Evolutionary conservation across 768 basidiomycete species (phyloP), one percentile per base, ranked within the genome.

Genomic region (Tylopilus sp.): DNA sequence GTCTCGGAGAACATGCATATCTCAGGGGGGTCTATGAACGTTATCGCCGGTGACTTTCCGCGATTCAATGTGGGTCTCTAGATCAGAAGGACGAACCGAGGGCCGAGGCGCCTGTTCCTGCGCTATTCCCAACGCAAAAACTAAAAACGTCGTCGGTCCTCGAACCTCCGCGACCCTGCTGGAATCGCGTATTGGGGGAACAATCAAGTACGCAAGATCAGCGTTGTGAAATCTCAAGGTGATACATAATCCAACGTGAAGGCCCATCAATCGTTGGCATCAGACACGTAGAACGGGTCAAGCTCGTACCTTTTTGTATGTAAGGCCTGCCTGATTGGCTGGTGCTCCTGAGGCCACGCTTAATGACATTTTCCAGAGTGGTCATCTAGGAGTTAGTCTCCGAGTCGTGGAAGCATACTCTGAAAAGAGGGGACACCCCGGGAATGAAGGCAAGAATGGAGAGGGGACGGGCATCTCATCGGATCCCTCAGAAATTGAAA

Each of bases 261-360:
- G 22, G 14, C 47, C 9, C 61, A 52, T 60, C 52, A 45, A 56
- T 53, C 62, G 62, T 57, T 10, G n/a, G 34, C 61, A 56, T 63
- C 57, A 59, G 61, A 59, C 63, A 50, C 49, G 43, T 48, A 45
- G 37, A 46, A 28, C 24, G 21, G 45, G 22, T 45, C 52, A 31
- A 11, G 17, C 4, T n/a, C 56, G 46, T 47, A 47, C 49, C 58
- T 53, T 22, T 13, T 36, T 44, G 60, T 58, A 61, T 53, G 59
- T 61, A 60, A 59, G 41, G 26, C 40, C 24, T 28, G 37, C 21
- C 50, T 31, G 33, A 37, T 33, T 26, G 29, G 44, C 21, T 29
- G 41, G 58, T 38, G 22, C 40, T 44, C 28, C 11, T 21, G 13
- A 55, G 33, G 37, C 37, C 42, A 17, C 21, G 8, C 34, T 47